A percentile compares a stretch with the other conserved stretches of the same genome.
Conservation (phyloP, 306 rosid species). For the Pyrus bretschneideri region DNA sequence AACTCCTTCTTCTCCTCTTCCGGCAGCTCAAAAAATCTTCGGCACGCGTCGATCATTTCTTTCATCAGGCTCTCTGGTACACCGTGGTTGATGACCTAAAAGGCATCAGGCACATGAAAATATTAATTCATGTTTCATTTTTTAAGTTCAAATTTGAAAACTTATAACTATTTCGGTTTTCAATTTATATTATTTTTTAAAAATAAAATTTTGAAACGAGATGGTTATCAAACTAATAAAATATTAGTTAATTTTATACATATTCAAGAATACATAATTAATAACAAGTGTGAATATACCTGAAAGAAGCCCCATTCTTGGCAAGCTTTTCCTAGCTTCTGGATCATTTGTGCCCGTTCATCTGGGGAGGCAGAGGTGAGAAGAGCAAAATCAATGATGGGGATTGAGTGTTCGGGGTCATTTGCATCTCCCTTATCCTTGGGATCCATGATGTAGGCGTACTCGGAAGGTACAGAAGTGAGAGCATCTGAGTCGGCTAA, state of each 20-base stretch:
- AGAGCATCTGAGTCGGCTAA: slow-evolving; percentile 33
- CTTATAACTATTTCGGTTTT: no score
- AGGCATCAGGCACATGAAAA: not conserved
- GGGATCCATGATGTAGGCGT: slow-evolving; percentile 14
- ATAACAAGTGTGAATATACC: not conserved
- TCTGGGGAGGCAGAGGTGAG: slow-evolving; percentile 4
- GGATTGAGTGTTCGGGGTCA: slow-evolving; percentile 30
- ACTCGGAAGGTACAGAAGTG: slow-evolving; percentile 31
- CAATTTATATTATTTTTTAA: no score
- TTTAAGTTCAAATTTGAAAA: no score
- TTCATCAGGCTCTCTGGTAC: slow-evolving; percentile 31
- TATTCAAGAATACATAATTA: no score
- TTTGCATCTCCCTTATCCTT: slow-evolving; percentile 22
- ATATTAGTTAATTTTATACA: no score
- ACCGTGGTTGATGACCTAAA: slow-evolving; percentile 25
- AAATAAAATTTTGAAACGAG: no score
- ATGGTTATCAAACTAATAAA: no score
- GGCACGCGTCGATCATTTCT: slow-evolving; percentile 17
- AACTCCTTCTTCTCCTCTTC: slow-evolving; percentile 15
- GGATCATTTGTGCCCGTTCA: slow-evolving; percentile 18
- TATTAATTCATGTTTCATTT: not conserved
- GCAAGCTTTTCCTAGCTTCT: slow-evolving; percentile 27
- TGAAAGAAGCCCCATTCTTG: slow-evolving; percentile 35
- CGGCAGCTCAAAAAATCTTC: slow-evolving; percentile 7
- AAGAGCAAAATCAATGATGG: not conserved